Evolutionary conservation across 805 yeast species (phyloP).

Genomic region (Starmerella ratchasimensis): DNA sequence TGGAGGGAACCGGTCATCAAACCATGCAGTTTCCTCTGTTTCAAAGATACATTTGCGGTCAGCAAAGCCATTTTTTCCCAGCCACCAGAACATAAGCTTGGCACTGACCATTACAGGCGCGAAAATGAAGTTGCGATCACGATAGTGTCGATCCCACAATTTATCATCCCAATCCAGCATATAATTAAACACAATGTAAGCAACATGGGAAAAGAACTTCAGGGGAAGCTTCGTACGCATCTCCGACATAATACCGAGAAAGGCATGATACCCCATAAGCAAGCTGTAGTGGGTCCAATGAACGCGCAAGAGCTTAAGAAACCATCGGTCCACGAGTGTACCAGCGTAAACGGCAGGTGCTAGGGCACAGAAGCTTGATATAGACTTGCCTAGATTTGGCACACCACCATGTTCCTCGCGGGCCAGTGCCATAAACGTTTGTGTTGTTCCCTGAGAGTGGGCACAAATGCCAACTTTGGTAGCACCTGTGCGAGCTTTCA

Average conservation of each 20-base stretch:
- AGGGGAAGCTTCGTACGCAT: conserved; percentile 40
- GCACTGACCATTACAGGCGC: conserved; percentile 76
- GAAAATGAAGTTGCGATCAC: conserved; percentile 67
- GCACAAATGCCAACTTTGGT: conserved; percentile 46
- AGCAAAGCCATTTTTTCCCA: conserved; percentile 40
- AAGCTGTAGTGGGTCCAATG: conserved; percentile 21
- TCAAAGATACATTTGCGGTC: conserved; percentile 40
- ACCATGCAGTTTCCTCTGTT: conserved; percentile 35
- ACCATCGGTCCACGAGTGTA: conserved; percentile 42
- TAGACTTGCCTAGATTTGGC: conserved; percentile 36
- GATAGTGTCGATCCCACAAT: conserved; percentile 54
- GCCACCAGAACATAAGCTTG: conserved; percentile 87
- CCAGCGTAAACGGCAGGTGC: conserved; percentile 94
- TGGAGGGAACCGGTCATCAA: conserved; percentile 36
- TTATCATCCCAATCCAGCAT: conserved; percentile 77
- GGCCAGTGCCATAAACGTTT: conserved; percentile 56
- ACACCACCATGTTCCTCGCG: conserved; percentile 26
- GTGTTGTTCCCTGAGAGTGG: conserved; percentile 92
- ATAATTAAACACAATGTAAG: conserved; percentile 75
- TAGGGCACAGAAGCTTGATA: conserved; percentile 58
- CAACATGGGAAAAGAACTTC: conserved; percentile 45
- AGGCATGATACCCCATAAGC: conserved; percentile 65
- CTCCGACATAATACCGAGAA: conserved; percentile 59
- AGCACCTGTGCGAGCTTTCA: conserved; percentile 30
- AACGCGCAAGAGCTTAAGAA: conserved; percentile 24